Conservation (phyloP, 768 basidiomycete genomes). For the Scleroderma citrinum region DNA sequence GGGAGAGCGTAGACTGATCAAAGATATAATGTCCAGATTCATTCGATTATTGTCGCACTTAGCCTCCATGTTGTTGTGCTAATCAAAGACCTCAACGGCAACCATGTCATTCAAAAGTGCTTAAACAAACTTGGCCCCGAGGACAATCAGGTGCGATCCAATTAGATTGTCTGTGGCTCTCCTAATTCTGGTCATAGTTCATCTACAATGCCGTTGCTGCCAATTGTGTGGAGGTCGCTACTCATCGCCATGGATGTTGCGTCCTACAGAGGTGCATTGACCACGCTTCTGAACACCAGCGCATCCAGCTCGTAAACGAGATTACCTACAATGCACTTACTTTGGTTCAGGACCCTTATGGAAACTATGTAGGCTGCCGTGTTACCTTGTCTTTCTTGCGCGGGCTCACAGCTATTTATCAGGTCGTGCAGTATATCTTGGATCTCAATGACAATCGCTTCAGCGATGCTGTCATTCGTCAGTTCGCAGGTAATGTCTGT, state of each 20-base stretch:
- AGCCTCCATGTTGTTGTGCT: constrained; percentile 97
- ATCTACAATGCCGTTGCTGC: constrained; percentile 99
- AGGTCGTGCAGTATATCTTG: constrained; percentile 97
- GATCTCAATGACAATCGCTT: constrained; percentile 98
- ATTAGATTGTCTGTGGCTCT: neutral
- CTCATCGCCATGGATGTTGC: constrained; percentile 96
- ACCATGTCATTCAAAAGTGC: constrained; percentile 99
- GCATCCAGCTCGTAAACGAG: constrained; percentile 94
- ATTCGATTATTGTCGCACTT: constrained; percentile 92
- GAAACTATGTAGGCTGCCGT: constrained; percentile 66
- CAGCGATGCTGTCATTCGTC: constrained; percentile 95
- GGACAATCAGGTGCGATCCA: constrained; percentile 79
- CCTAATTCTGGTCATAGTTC: constrained; percentile 46
- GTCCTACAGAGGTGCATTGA: constrained; percentile 98
- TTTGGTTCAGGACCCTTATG: constrained; percentile 95
- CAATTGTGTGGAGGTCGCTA: constrained; percentile 98
- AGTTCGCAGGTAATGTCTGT: constrained; percentile 96
- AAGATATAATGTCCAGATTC: constrained; percentile 86
- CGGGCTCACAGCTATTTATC: constrained; percentile 1
- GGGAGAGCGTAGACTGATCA: constrained; percentile 60
- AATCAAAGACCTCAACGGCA: constrained; percentile 97
- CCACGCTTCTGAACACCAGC: constrained; percentile 93
- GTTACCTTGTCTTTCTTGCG: neutral
- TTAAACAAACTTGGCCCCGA: constrained; percentile 96
- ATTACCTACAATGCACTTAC: constrained; percentile 98